These are phyloP conservation scores for Jatropha curcas DNA, from an alignment of 345 rosid species.

Conservation along the genomic window DNA sequence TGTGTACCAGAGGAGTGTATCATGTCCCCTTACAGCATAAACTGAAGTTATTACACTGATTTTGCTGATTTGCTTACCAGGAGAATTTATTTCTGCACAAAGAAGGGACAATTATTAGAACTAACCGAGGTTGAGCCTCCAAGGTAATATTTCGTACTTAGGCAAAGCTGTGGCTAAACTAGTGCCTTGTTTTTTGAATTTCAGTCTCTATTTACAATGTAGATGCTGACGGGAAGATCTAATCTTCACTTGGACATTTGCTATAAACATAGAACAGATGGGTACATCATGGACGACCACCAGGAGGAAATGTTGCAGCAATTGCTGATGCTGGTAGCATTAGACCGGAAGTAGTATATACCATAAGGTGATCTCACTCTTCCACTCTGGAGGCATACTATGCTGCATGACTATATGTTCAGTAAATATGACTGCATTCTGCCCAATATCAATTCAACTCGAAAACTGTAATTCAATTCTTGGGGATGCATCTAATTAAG, in stretches of 20 bases:
- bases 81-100: constrained; percentile 63
- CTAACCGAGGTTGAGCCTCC: constrained; percentile 51
- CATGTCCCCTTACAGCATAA: not conserved
- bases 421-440: not conserved
- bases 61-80: constrained; percentile 33
- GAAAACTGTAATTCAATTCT: no score
- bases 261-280: constrained; percentile 51
- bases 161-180: constrained; percentile 1
- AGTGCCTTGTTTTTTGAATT: constrained; percentile 19
- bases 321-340: constrained; percentile 51
- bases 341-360: constrained; percentile 52
- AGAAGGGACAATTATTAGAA: constrained; percentile 53
- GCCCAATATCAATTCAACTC: not conserved
- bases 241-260: constrained; percentile 30
- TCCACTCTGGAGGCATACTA: not conserved
- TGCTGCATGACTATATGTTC: not conserved
- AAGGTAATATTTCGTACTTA: constrained; percentile 42
- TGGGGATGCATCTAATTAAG: not conserved
- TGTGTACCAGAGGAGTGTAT: not conserved
- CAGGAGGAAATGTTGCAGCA: constrained; percentile 62
- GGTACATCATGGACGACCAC: constrained; percentile 64
- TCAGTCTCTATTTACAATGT: constrained; percentile 17
- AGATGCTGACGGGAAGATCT: constrained; percentile 33
- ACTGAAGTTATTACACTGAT: not conserved
- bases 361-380: constrained; percentile 48